Evolutionary conservation across 164 flowering plant genomes (phyloP).

Genomic region (grape (Vitis vinifera)): DNA sequence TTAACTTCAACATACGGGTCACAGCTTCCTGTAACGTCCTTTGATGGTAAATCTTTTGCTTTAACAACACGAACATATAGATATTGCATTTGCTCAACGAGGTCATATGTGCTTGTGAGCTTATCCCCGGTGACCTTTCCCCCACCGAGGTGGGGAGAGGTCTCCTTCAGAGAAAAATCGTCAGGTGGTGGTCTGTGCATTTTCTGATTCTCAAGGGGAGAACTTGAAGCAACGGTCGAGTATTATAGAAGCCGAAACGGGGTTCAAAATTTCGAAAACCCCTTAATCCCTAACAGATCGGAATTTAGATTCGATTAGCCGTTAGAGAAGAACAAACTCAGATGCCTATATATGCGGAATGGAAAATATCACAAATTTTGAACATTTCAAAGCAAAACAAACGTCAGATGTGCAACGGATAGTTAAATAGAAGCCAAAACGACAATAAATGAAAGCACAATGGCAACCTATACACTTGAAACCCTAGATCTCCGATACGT

Average conservation of each 20-base stretch:
- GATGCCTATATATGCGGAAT: slow-evolving; percentile 2
- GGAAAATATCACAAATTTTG: background rate
- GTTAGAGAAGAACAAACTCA: slow-evolving; percentile 5
- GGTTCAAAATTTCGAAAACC: slow-evolving; percentile 6
- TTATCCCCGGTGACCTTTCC: slow-evolving; percentile 51
- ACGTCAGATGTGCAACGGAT: background rate
- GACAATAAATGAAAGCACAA: background rate
- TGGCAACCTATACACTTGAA: background rate
- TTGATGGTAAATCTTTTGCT: slow-evolving; percentile 57
- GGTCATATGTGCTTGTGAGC: slow-evolving; percentile 59
- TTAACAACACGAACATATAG: slow-evolving; percentile 61
- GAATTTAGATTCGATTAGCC: slow-evolving; percentile 11
- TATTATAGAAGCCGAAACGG: background rate
- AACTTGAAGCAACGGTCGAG: slow-evolving; percentile 6
- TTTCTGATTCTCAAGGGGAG: slow-evolving; percentile 6
- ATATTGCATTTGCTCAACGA: slow-evolving; percentile 67
- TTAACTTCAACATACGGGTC: slow-evolving; percentile 65
- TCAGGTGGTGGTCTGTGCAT: slow-evolving; percentile 53
- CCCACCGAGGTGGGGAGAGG: slow-evolving; percentile 60
- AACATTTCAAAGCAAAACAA: background rate
- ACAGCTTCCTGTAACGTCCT: slow-evolving; percentile 53
- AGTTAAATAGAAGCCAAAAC: background rate
- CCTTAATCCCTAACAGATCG: slow-evolving; percentile 17
- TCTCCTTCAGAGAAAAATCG: slow-evolving; percentile 58
- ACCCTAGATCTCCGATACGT: background rate